Conservation (phyloP, 108 stramenopile species). For the Ochromonas danica region DNA sequence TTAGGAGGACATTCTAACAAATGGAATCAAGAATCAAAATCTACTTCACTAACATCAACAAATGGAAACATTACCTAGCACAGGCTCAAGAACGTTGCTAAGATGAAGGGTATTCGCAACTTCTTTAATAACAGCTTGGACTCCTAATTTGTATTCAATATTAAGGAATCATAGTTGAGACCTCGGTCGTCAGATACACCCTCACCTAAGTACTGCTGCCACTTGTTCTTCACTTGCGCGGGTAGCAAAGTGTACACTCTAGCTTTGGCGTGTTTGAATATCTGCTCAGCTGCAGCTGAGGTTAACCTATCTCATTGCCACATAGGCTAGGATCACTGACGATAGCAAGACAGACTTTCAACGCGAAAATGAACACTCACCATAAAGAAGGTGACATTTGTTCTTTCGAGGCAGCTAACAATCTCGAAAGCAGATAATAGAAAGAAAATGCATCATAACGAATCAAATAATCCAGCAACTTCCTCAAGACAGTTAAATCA, state of each 20-base stretch:
- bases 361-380: constrained; percentile 74
- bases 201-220: no score
- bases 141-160: no score
- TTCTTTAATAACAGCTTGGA: background rate
- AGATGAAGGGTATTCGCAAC: background rate
- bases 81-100: background rate
- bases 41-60: no score
- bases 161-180: no score
- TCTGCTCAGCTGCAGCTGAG: constrained; percentile 47
- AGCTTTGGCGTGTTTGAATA: constrained; percentile 83
- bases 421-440: constrained; percentile 68
- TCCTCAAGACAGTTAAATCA: constrained; percentile 77
- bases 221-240: no score
- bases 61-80: no score
- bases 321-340: background rate
- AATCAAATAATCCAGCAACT: constrained; percentile 81
- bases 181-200: no score
- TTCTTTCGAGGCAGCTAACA: constrained; percentile 68
- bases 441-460: constrained; percentile 88
- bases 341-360: background rate
- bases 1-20: constrained; percentile 63
- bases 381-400: constrained; percentile 74
- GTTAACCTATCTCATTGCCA: background rate
- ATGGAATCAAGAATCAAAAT: no score
- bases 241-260: no score